Percentiles rank a stretch among this genome's conserved stretches.
phyloP scores from a whole-genome alignment of 345 rosid genomes.

The Excoecaria agallocha region DNA sequence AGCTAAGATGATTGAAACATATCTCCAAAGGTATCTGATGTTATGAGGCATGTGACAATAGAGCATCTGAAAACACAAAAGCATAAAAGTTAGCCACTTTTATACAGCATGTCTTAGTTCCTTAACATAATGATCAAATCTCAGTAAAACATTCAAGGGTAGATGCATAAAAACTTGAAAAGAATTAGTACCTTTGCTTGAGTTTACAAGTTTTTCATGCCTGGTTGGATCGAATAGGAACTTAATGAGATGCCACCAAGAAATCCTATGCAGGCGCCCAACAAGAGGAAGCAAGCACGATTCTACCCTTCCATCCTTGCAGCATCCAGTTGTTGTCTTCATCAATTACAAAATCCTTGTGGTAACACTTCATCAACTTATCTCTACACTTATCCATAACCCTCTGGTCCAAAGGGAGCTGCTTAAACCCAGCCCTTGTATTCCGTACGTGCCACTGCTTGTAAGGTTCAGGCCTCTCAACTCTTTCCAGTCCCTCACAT shows the following conservation, averaged over 20 bases:
- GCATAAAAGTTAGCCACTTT: not conserved
- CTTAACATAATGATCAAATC: not conserved
- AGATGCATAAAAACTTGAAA: too few species aligned
- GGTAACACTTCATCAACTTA: conserved; percentile 50
- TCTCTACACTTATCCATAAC: conserved; percentile 41
- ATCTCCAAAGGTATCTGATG: not conserved
- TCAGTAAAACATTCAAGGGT: not conserved
- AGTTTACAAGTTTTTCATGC: not conserved
- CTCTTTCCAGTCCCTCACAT: conserved; percentile 90
- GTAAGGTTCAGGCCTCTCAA: conserved; percentile 91
- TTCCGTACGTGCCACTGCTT: conserved; percentile 88
- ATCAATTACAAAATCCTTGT: conserved; percentile 78
- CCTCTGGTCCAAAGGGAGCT: conserved; percentile 49
- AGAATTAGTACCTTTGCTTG: not conserved
- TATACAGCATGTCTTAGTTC: not conserved
- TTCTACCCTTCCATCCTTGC: conserved; percentile 96
- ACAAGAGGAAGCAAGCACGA: conserved; percentile 63
- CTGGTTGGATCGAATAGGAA: not conserved
- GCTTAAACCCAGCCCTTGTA: conserved; percentile 73
- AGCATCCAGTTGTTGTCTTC: conserved; percentile 70
- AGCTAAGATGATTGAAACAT: not conserved
- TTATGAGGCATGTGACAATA: too few species aligned
- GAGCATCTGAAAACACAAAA: conserved; percentile 5
- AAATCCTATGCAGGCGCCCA: conserved; percentile 61
- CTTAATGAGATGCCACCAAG: not conserved